A percentile compares a stretch with the other conserved stretches of the same genome.
Evolutionary conservation across 2,329 filamentous ascomycete species (phyloP).

Genomic region (Aspergillus thermomutatus): DNA sequence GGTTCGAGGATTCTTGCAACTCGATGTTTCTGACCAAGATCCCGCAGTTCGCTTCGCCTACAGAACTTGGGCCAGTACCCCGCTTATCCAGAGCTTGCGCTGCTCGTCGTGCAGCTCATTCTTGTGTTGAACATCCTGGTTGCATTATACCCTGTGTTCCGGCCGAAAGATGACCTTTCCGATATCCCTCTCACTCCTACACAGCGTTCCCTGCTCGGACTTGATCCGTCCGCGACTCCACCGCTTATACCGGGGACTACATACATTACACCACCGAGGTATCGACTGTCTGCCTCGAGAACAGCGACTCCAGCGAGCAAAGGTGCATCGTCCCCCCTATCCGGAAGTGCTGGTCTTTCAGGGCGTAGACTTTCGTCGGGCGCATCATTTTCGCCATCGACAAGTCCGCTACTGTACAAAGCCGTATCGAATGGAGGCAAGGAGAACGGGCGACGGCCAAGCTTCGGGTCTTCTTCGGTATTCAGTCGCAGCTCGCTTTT

Average conservation of each 20-base stretch:
- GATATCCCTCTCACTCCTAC: constrained; percentile 90
- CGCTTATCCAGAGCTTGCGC: constrained; percentile 42
- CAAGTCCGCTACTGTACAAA: constrained; percentile 65
- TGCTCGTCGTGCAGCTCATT: constrained; percentile 59
- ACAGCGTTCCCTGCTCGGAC: constrained; percentile 79
- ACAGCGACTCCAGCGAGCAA: constrained; percentile 39
- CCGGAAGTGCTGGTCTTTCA: constrained; percentile 33
- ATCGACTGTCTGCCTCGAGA: constrained; percentile 67
- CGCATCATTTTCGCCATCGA: constrained; percentile 53
- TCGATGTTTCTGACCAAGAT: constrained; percentile 12
- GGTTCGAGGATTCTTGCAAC: constrained; percentile 9
- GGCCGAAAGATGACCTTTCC: constrained; percentile 69
- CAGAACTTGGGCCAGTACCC: constrained; percentile 33
- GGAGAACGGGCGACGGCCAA: constrained; percentile 47
- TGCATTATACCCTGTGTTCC: constrained; percentile 69
- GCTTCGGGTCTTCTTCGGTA: constrained; percentile 50
- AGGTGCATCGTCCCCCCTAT: constrained; percentile 35
- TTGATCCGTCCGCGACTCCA: constrained; percentile 64
- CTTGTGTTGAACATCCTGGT: constrained; percentile 67
- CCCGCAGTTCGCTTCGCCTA: constrained; percentile 34
- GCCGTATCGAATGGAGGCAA: constrained; percentile 49
- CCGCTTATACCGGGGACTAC: constrained; percentile 64
- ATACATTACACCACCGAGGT: constrained; percentile 83
- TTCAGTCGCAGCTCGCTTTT: constrained; percentile 34
- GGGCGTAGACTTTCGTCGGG: constrained; percentile 35